Conservation (phyloP, 2,329 filamentous ascomycete species). For the Calonectria ilicicola region DNA sequence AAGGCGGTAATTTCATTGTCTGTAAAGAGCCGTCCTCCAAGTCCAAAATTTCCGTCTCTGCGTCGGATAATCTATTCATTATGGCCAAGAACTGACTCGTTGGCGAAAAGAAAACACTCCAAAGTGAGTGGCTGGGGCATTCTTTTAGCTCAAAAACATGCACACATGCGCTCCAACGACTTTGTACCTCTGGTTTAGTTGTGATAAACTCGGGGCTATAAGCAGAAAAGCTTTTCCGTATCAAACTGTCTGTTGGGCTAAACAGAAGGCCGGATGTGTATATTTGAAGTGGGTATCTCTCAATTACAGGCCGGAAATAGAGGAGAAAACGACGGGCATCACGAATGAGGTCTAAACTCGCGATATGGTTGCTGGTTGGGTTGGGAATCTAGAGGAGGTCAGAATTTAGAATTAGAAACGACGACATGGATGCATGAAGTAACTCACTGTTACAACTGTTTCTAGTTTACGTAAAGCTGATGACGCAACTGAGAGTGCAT, state of each 20-base stretch:
- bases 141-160: neutral
- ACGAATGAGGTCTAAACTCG: neutral
- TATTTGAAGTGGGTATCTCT: neutral
- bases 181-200: neutral
- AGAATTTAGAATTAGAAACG: neutral
- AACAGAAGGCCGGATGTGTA: neutral
- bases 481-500: neutral
- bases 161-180: neutral
- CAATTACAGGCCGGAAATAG: neutral
- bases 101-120: no score
- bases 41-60: no score
- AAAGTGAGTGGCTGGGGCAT: no score
- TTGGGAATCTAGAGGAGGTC: neutral
- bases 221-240: neutral
- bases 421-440: neutral
- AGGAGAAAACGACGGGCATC: neutral
- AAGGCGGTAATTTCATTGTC: no score
- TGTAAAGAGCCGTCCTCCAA: no score
- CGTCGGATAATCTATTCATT: no score
- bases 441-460: no score
- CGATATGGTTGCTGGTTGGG: no score
- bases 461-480: neutral
- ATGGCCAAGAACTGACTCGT: no score
- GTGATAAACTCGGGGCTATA: neutral
- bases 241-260: neutral